These are phyloP conservation scores for Phytophthora foliorum DNA, from an alignment of 352 stramenopile species.

Conservation along the genomic window DNA sequence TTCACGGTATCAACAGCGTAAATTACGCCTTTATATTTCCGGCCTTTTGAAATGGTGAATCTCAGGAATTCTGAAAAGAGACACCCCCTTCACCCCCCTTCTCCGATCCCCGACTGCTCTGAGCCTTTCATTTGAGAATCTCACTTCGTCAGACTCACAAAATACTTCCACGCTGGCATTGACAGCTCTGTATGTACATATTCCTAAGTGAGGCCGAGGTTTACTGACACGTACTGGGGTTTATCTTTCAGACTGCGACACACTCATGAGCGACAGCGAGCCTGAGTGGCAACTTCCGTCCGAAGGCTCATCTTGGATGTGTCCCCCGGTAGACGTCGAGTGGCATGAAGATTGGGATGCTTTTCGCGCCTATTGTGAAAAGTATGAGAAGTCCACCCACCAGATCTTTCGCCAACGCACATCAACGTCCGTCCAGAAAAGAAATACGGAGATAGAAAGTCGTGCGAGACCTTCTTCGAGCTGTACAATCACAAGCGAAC, in stretches of 20 bases:
- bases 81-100: not conserved
- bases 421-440: not conserved
- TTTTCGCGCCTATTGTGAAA: slow-evolving; percentile 1
- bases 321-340: not conserved
- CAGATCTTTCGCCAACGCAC: slow-evolving; percentile 3
- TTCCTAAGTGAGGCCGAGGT: too few species aligned
- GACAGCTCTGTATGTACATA: not conserved
- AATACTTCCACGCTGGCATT: not conserved
- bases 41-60: not conserved
- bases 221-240: too few species aligned
- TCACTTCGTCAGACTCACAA: not conserved
- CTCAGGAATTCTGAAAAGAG: slow-evolving; percentile 8
- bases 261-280: slow-evolving; percentile 17
- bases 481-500: too few species aligned
- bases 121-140: slow-evolving; percentile 9
- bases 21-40: not conserved
- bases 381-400: slow-evolving; percentile 2
- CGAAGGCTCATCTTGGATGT: not conserved
- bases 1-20: not conserved
- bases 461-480: not conserved
- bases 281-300: not conserved
- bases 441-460: slow-evolving; percentile 5
- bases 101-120: not conserved
- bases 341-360: slow-evolving; percentile 9
- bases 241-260: too few species aligned